These are phyloP conservation scores for Leptomonas seymouri DNA, from an alignment of 208 protist genomes.

Conservation along the genomic window DNA sequence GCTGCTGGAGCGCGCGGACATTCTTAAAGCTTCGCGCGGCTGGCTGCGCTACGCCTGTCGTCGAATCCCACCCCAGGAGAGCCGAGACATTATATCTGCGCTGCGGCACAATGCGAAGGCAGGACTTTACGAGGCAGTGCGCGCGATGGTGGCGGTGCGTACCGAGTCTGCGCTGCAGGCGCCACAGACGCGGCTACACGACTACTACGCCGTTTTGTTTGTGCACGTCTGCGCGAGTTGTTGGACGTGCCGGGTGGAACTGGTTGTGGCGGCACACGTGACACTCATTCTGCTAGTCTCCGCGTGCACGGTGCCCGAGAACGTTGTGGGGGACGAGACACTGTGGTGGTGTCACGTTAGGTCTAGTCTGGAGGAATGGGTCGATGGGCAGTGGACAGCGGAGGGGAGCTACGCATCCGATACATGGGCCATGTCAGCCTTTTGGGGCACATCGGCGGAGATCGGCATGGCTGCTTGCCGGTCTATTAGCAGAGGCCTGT, in stretches of 20 bases:
- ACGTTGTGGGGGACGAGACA: background rate
- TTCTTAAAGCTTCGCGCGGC: conserved; percentile 24
- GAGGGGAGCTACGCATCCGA: background rate
- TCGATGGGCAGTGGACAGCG: background rate
- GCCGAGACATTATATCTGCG: conserved; percentile 6
- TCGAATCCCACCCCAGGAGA: conserved; percentile 16
- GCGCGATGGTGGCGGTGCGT: background rate
- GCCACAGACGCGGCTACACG: background rate
- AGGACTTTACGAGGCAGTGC: background rate
- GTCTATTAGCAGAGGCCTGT: conserved; percentile 9
- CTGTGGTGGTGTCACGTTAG: conserved; percentile 9
- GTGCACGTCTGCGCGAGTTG: conserved; percentile 15
- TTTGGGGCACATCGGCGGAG: conserved; percentile 12
- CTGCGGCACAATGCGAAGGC: conserved; percentile 4
- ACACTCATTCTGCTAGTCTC: conserved; percentile 19
- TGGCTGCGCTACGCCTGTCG: conserved; percentile 37
- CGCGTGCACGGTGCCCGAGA: background rate
- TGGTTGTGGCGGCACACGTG: conserved; percentile 29
- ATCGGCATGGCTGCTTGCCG: conserved; percentile 12
- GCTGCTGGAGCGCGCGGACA: conserved; percentile 2
- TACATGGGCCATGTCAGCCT: conserved; percentile 24
- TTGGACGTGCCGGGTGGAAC: conserved; percentile 22
- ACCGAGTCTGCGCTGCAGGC: background rate
- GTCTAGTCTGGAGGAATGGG: conserved; percentile 10
- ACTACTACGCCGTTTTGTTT: conserved; percentile 13